Evolutionary conservation across 2,329 filamentous ascomycete genomes (phyloP).

Genomic region (Dothistroma septosporum): DNA sequence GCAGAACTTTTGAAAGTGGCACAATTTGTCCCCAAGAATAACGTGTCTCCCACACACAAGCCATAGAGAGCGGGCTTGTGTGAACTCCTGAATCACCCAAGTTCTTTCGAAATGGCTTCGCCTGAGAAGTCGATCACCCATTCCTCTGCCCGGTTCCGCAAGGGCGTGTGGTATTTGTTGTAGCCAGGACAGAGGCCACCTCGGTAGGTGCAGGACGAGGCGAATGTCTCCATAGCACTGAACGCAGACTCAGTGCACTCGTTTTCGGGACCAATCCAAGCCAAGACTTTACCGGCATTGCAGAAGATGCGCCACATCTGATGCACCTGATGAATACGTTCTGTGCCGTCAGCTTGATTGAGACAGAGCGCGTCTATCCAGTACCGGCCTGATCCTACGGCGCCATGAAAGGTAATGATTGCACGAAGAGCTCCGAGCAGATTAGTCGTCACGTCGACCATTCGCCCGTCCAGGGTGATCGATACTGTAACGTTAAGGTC

Average conservation of each 20-base stretch:
- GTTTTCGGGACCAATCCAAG: neutral
- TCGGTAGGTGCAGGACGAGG: neutral
- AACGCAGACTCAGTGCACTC: neutral
- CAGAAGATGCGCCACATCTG: slow-evolving; percentile 6
- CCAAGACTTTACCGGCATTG: neutral
- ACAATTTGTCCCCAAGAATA: neutral
- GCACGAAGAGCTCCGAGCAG: neutral
- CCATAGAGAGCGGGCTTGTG: neutral
- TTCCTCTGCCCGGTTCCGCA: neutral
- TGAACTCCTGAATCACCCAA: neutral
- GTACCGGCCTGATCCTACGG: neutral
- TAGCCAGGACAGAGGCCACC: neutral
- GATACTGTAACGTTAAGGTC: neutral
- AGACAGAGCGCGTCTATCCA: slow-evolving; percentile 9
- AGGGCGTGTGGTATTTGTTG: neutral
- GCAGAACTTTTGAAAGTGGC: neutral
- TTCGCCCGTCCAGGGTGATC: neutral
- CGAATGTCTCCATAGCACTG: neutral
- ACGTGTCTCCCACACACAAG: neutral
- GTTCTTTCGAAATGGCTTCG: neutral
- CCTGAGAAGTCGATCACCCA: neutral
- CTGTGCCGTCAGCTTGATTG: neutral
- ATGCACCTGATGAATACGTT: slow-evolving; percentile 2
- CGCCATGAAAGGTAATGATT: neutral
- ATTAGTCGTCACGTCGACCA: neutral